phyloP scores from a whole-genome alignment of 257 asterid genomes.

The Primulina eburnea region DNA sequence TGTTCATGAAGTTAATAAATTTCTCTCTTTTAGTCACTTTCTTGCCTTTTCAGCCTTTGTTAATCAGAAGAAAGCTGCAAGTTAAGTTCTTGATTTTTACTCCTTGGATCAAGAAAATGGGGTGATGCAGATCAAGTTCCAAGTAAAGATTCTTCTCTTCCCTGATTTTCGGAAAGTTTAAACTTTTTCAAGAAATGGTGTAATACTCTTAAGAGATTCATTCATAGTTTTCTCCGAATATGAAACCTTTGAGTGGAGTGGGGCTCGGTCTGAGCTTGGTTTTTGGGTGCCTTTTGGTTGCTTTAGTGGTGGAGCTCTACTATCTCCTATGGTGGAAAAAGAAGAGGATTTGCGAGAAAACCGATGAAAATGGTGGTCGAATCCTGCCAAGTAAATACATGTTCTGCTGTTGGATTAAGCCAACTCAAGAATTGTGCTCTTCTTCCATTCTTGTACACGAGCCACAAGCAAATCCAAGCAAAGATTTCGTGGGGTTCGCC shows the following conservation, averaged over 20 bases:
- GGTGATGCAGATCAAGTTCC: background rate
- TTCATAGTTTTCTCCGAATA: conserved; percentile 12
- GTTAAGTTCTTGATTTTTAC: background rate
- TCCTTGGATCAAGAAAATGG: background rate
- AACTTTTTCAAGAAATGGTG: background rate
- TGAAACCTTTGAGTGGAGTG: conserved; percentile 57
- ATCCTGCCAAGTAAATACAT: conserved; percentile 27
- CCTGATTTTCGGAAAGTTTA: too few species aligned
- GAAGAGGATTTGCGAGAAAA: conserved; percentile 28
- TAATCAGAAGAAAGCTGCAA: background rate
- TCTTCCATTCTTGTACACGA: conserved; percentile 42
- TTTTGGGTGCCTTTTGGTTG: conserved; percentile 60
- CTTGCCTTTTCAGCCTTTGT: background rate
- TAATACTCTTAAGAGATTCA: background rate
- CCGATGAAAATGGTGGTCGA: conserved; percentile 23
- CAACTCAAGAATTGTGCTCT: conserved; percentile 36
- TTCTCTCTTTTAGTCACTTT: background rate
- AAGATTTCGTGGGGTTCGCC: conserved; percentile 30
- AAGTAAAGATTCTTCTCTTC: background rate
- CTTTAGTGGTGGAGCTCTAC: conserved; percentile 62
- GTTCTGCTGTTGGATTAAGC: conserved; percentile 32
- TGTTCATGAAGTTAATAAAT: background rate
- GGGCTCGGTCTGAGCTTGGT: conserved; percentile 62
- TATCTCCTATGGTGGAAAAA: conserved; percentile 68
- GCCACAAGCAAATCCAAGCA: conserved; percentile 38